Conservation (phyloP, 202 grass and related monocot genomes). For the Bolboschoenoplectus hybrid region DNA sequence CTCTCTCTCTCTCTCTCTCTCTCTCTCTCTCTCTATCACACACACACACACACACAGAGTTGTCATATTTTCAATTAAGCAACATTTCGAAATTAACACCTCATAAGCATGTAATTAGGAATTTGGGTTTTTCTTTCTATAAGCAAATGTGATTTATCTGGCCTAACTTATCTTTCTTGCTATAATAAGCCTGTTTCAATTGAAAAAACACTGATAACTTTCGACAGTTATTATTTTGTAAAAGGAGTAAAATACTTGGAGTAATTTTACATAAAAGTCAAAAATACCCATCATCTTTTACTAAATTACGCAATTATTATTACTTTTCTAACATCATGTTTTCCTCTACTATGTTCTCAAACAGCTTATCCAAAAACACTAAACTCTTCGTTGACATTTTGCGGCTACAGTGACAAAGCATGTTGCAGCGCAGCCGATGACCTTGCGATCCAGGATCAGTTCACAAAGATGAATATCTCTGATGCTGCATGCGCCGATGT, state of each 20-base stretch:
- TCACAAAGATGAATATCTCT: constrained; percentile 83
- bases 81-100: neutral
- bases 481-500: constrained; percentile 63
- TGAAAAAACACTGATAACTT: neutral
- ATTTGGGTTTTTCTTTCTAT: neutral
- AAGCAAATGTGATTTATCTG: neutral
- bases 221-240: neutral
- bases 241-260: neutral
- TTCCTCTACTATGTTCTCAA: neutral
- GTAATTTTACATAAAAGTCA: neutral
- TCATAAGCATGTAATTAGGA: neutral
- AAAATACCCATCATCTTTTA: neutral
- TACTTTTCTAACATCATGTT: neutral
- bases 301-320: constrained; percentile 8
- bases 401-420: constrained; percentile 63
- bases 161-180: neutral
- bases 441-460: constrained; percentile 48
- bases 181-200: neutral
- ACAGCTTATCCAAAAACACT: neutral
- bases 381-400: constrained; percentile 47
- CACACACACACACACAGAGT: neutral
- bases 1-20: neutral
- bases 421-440: constrained; percentile 84
- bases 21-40: neutral
- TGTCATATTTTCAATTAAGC: neutral